Percentiles rank a stretch among this genome's conserved stretches.
Evolutionary conservation across 371 early-diverging fungal genomes (phyloP).

Genomic region (Rhizomucor miehei): DNA sequence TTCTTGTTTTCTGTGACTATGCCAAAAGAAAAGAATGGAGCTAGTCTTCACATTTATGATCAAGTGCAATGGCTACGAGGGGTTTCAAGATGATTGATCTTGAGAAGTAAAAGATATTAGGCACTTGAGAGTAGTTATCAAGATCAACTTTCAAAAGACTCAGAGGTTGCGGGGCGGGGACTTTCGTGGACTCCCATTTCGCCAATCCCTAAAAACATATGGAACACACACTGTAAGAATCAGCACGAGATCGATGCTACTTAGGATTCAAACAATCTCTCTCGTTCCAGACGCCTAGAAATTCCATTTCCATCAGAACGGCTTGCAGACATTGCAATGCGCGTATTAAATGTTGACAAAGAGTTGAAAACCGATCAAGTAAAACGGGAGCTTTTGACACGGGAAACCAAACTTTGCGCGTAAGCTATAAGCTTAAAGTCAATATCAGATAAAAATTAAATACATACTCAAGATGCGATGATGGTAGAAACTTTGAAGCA

Average conservation of each 20-base stretch:
- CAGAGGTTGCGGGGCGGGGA: no score
- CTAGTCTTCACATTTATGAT: no score
- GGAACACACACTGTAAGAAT: no score
- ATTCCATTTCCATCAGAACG: constrained; percentile 43
- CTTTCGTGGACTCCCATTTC: no score
- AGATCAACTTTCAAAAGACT: no score
- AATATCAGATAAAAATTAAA: neutral
- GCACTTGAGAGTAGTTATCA: no score
- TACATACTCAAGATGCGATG: neutral
- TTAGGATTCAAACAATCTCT: neutral
- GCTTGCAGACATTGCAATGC: constrained; percentile 40
- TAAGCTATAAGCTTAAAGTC: neutral
- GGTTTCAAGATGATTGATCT: no score
- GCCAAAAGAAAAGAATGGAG: no score
- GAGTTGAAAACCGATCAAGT: constrained; percentile 48
- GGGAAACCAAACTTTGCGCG: constrained; percentile 10
- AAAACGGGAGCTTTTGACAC: constrained; percentile 17
- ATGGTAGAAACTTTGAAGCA: constrained; percentile 38
- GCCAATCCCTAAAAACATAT: no score
- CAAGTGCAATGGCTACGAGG: no score
- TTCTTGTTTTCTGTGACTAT: neutral
- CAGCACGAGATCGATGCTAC: no score
- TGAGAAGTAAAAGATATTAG: no score
- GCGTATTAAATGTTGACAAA: constrained; percentile 42
- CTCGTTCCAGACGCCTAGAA: constrained; percentile 26